Percentiles rank a stretch among this genome's conserved stretches.
These are phyloP conservation scores for Lactifluus piperatus DNA, from an alignment of 768 basidiomycete species.

Conservation along the genomic window DNA sequence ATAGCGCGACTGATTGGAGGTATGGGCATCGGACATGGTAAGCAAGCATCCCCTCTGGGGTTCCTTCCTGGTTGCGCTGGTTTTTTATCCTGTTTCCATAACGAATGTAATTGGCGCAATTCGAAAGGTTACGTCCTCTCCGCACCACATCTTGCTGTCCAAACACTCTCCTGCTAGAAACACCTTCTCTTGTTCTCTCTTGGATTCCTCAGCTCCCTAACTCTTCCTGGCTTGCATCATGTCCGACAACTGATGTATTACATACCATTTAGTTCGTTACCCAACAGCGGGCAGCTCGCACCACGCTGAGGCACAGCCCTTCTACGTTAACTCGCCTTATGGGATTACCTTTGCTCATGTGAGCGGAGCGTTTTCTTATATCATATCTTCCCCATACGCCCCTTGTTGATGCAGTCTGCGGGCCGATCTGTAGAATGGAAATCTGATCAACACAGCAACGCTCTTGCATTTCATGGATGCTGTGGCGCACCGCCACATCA, in stretches of 20 bases:
- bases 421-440: constrained; percentile 71
- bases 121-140: not conserved
- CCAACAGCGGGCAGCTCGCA: constrained; percentile 97
- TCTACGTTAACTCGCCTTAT: constrained; percentile 99
- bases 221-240: not conserved
- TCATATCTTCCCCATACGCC: not conserved
- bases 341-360: constrained; percentile 98
- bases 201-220: not conserved
- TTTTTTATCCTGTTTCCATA: not conserved
- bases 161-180: not conserved
- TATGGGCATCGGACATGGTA: constrained; percentile 98
- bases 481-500: constrained; percentile 95
- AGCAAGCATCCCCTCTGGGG: constrained; percentile 20
- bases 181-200: not conserved
- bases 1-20: constrained; percentile 75
- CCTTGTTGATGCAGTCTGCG: not conserved
- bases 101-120: not conserved
- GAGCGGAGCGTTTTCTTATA: constrained; percentile 29
- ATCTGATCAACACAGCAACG: constrained; percentile 84
- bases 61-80: too few species aligned
- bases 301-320: constrained; percentile 96
- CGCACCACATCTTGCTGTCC: not conserved
- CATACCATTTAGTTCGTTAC: constrained; percentile 64
- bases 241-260: not conserved
- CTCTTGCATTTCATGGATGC: constrained; percentile 94